Base-by-base conservation (phyloP, 257 asterid species). In the Solanum arcanum region DNA sequence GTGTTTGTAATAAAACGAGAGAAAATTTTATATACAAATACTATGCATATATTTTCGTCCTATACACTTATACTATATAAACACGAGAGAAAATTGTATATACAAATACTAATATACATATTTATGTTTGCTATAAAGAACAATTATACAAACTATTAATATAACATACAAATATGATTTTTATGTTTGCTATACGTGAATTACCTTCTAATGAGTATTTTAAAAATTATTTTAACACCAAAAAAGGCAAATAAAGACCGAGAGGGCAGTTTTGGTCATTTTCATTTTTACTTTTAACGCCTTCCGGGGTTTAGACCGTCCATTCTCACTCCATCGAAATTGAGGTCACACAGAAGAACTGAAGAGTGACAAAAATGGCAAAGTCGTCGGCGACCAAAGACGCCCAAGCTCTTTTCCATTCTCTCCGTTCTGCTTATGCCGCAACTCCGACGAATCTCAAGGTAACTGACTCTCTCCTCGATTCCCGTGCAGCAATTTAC, bases 381-480 rank as follows among this genome's bases (percentile, higher is more conserved):
- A 94, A 83, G 91, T 92, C 98, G 83, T 80, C 94, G 86, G 76
- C 96, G 76, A 85, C 94, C 47, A 92, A 93, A 91, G 97, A 94
- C 49, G 93, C 94, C 12, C 94, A 91, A 83, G 94, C 92, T 13
- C 97, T 95, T 37, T 60, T 92, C 82, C 96, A 93, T 3, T 92
- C 98, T 84, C 94, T 94, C 75, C 97, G 94, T 21, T 88, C 97
- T 69, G 97, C 98, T 72, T 95, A 95, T 87, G 89, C 90, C 15
- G 92, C 94, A 41, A 93, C 97, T 13, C 94, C 98, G 6, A 91
- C 93, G 39, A 91, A 93, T 88, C 94, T 95, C 91, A 95, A 95
- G 98, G 98, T 92, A 25, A 29, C 31, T 42, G 10, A 52, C 27
- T 69, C 80, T 44, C 29, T 59, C 16, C 82, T 20, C 35, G 75